Conservation (phyloP, 2,329 filamentous ascomycete species). For the Nemania bipapillata region DNA sequence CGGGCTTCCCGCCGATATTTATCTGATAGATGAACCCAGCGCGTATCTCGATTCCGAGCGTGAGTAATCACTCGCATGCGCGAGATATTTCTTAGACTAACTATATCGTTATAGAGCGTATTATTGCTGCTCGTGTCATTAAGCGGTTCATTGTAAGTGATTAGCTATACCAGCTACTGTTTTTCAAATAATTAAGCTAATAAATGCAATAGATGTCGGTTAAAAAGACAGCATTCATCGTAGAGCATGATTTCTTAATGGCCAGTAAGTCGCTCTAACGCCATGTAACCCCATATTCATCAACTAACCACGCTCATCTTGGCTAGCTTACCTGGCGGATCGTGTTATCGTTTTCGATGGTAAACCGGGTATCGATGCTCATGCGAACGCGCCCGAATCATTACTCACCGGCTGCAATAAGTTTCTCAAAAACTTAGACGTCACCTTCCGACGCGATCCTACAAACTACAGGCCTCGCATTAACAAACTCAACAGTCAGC, state of each 20-base stretch:
- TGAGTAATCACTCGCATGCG: constrained; percentile 3
- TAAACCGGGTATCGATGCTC: constrained; percentile 85
- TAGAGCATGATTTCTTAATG: constrained; percentile 99
- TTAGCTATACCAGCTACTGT: not conserved
- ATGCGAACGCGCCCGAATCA: constrained; percentile 89
- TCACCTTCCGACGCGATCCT: constrained; percentile 98
- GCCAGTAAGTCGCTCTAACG: constrained; percentile 54
- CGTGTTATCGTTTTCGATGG: constrained; percentile 99
- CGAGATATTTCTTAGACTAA: constrained; percentile 2
- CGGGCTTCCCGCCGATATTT: constrained; percentile 95
- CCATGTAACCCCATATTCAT: not conserved
- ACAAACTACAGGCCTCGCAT: constrained; percentile 96
- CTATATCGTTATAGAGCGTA: constrained; percentile 70
- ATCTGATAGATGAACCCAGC: constrained; percentile 96
- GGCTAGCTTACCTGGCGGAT: constrained; percentile 71
- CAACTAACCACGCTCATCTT: constrained; percentile 11
- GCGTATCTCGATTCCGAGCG: constrained; percentile 74
- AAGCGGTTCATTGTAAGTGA: constrained; percentile 84
- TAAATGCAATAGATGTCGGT: constrained; percentile 77
- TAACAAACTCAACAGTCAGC: constrained; percentile 95
- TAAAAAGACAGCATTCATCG: constrained; percentile 98
- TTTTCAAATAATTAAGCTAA: constrained; percentile 8
- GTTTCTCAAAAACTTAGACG: constrained; percentile 95
- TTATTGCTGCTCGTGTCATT: constrained; percentile 95
- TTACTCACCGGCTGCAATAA: constrained; percentile 94